Percentiles rank a stretch among this genome's conserved stretches.
These are phyloP conservation scores for Tetrapisispora taiwanensis DNA, from an alignment of 805 yeast species.

Conservation along the genomic window DNA sequence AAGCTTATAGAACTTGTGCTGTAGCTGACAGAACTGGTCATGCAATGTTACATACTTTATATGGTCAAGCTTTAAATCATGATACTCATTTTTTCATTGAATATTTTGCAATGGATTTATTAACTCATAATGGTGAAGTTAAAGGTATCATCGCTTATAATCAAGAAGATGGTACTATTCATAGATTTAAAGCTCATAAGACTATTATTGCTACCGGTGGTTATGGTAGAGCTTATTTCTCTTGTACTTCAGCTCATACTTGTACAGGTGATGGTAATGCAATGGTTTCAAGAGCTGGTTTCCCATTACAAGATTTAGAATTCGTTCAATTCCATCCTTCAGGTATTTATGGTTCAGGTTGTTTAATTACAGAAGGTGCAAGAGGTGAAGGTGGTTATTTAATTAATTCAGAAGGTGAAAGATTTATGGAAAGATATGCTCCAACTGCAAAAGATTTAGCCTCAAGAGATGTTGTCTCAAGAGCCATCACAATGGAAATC, in stretches of 20 bases:
- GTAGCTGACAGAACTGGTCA: constrained; percentile 99
- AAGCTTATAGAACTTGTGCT: constrained; percentile 98
- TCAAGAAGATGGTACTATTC: constrained; percentile 97
- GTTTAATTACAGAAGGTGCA: constrained; percentile 98
- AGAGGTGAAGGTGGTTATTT: constrained; percentile 99
- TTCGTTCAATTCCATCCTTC: constrained; percentile 99
- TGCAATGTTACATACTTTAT: constrained; percentile 87
- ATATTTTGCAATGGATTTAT: constrained; percentile 87
- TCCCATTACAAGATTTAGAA: constrained; percentile 95
- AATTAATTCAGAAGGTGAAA: constrained; percentile 94
- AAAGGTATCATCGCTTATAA: constrained; percentile 96
- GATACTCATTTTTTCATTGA: constrained; percentile 97
- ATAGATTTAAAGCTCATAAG: constrained; percentile 93
- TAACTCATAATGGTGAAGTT: constrained; percentile 92
- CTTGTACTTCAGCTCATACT: constrained; percentile 98
- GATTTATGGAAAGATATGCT: constrained; percentile 99
- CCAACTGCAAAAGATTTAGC: constrained; percentile 98
- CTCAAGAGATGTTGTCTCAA: constrained; percentile 94
- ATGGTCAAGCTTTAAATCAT: constrained; percentile 93
- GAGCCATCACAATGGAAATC: constrained; percentile 97
- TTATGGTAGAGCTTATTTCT: constrained; percentile 95
- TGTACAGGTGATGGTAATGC: constrained; percentile 99
- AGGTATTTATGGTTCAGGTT: constrained; percentile 98
- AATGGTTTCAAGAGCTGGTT: constrained; percentile 97
- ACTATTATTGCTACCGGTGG: constrained; percentile 98